A percentile compares a stretch with the other conserved stretches of the same genome.
Evolutionary conservation across 495 filamentous ascomycete genomes (phyloP).

Genomic region (Pyrenopolyporus hunteri): DNA sequence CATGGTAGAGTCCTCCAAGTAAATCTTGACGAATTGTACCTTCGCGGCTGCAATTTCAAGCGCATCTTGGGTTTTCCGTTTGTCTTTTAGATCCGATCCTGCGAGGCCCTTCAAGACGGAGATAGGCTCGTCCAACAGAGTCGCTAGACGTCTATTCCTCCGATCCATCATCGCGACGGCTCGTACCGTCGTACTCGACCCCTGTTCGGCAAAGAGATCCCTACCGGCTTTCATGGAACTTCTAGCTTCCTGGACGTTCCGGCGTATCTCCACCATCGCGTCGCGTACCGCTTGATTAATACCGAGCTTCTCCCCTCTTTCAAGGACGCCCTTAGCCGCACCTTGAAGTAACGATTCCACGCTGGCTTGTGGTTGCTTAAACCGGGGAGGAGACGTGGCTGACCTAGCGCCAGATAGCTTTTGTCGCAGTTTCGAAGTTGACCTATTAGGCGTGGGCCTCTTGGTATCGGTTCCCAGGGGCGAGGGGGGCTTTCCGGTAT

Average conservation of each 20-base stretch:
- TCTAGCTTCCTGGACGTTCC: slow-evolving; percentile 55
- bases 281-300: slow-evolving; percentile 90
- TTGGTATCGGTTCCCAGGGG: slow-evolving; percentile 45
- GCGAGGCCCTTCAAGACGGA: slow-evolving; percentile 65
- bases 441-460: slow-evolving; percentile 37
- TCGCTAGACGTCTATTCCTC: slow-evolving; percentile 74
- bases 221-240: slow-evolving; percentile 40
- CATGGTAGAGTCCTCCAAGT: slow-evolving; percentile 69
- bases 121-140: slow-evolving; percentile 73
- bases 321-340: slow-evolving; percentile 81
- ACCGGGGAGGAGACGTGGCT: slow-evolving; percentile 63
- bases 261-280: slow-evolving; percentile 78
- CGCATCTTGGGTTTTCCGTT: slow-evolving; percentile 48
- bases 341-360: slow-evolving; percentile 84
- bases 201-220: slow-evolving; percentile 40
- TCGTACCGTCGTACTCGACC: slow-evolving; percentile 27
- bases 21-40: slow-evolving; percentile 78
- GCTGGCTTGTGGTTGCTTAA: slow-evolving; percentile 64
- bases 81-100: slow-evolving; percentile 46
- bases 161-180: slow-evolving; percentile 62
- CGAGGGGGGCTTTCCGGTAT: slow-evolving; percentile 71
- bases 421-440: slow-evolving; percentile 25
- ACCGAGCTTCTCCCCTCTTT: slow-evolving; percentile 82
- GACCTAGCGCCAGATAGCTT: slow-evolving; percentile 49
- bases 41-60: slow-evolving; percentile 72